Evolutionary conservation across 148 eudicot genomes (phyloP).

Genomic region (Heliosperma pusillum): DNA sequence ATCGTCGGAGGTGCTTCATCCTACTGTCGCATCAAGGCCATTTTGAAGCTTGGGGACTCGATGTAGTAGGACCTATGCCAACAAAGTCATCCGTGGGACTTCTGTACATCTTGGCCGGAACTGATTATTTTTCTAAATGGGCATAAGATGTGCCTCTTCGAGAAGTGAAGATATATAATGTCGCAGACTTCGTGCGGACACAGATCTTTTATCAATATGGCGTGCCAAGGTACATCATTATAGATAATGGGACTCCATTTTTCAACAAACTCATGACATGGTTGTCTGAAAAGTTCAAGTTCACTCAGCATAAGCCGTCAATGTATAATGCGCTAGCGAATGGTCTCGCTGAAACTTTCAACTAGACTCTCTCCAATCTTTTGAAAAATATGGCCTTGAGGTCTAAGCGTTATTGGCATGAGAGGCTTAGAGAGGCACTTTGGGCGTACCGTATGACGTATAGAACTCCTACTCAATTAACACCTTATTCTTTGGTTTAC

Average conservation of each 20-base stretch:
- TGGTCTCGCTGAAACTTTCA: conserved; percentile 4
- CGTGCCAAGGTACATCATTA: neutral
- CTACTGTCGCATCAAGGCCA: neutral
- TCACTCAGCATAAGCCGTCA: neutral
- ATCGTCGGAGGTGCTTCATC: neutral
- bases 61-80: neutral
- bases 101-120: neutral
- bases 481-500: neutral
- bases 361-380: neutral
- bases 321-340: neutral
- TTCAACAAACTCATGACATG: neutral
- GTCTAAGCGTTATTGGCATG: neutral
- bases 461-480: neutral
- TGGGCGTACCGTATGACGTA: neutral
- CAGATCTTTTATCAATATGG: too few relatives aligned
- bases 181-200: too few relatives aligned
- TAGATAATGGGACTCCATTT: neutral
- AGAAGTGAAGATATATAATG: neutral
- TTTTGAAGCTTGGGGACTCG: conserved; percentile 9
- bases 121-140: conserved; percentile 2
- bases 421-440: neutral
- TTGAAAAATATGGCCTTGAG: neutral
- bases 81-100: neutral
- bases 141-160: neutral
- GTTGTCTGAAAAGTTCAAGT: too few relatives aligned